Evolutionary conservation across 2,329 filamentous ascomycete genomes (phyloP), one percentile per base, ranked within the genome.

Genomic region (Fulvia fulva): DNA sequence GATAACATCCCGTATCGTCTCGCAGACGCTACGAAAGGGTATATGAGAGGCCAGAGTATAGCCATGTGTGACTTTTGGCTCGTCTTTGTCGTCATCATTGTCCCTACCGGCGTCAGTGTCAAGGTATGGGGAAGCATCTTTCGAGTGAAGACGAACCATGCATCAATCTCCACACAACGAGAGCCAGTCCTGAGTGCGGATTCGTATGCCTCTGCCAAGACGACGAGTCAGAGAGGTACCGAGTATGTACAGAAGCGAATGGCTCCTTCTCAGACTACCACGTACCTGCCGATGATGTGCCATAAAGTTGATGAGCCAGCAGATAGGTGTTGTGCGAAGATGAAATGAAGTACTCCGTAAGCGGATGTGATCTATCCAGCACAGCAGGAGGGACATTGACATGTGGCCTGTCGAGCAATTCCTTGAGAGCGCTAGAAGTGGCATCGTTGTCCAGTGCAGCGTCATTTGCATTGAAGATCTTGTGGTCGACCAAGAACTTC

Each of bases 271-370:
- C n/a, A n/a, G n/a, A n/a, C n/a, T n/a, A n/a, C n/a, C n/a, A n/a
- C n/a, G n/a, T n/a, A n/a, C n/a, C n/a, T n/a, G n/a, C 84, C 2
- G 81, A 83, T 1, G 85, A 87, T 22, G 76, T 76, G 4, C 87
- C 87, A 65, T 80, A 87, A 1, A 90, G 81, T 73, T 90, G 87
- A 70, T 89, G 85, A 0, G 86, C 87, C 66, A 86, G 77, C 25
- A 90, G 76, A 66, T 90, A 90, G 0, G 87, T 90, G 72, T 90
- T 90, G 75, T 90, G 87, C 63, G 84, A 87, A 3, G 85, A 88
- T 72, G 84, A 87, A 73, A 90, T 83, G 67, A 85, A 89, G 72
- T 90, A 90, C 63, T 88, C 85, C 1, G 86, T 82, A 22, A 90
- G 74, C 0, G 86, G 82, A 62, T 84, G 77, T 11, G 80, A 82